These are phyloP conservation scores for Phialophora chinensis DNA, from an alignment of 2,329 filamentous ascomycete species.

Conservation along the genomic window DNA sequence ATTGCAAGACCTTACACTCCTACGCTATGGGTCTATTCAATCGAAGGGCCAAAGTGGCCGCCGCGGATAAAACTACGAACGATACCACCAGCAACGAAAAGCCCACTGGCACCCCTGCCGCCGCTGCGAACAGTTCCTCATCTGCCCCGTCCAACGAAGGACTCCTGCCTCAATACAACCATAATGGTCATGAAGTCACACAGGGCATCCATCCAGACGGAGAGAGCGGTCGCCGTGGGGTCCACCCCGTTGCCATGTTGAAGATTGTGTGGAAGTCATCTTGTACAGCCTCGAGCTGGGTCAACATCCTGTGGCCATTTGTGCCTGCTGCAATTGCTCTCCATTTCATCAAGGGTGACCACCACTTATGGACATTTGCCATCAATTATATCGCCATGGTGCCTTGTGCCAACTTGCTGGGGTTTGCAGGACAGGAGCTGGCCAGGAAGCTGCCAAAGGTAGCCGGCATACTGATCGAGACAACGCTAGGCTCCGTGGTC, in stretches of 20 bases:
- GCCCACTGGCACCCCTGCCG: conserved; percentile 12
- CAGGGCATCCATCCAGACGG: conserved; percentile 57
- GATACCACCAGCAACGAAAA: conserved; percentile 26
- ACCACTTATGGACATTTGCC: conserved; percentile 69
- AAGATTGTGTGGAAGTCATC: conserved; percentile 68
- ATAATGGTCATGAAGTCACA: conserved; percentile 43
- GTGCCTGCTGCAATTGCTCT: conserved; percentile 75
- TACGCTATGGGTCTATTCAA: conserved; percentile 34
- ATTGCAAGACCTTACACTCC: conserved; percentile 15
- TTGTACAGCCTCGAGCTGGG: conserved; percentile 66
- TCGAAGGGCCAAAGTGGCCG: conserved; percentile 19
- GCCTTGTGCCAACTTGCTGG: conserved; percentile 75
- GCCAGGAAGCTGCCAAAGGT: conserved; percentile 78
- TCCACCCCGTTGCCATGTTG: conserved; percentile 69
- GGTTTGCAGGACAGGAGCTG: conserved; percentile 74
- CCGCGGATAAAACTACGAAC: not conserved
- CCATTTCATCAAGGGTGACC: conserved; percentile 61
- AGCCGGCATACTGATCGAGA: conserved; percentile 57
- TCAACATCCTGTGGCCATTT: conserved; percentile 76
- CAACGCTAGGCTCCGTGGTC: conserved; percentile 72
- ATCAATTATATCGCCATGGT: conserved; percentile 79
- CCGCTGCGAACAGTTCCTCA: conserved; percentile 8
- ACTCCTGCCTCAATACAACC: conserved; percentile 33
- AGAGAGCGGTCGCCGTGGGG: conserved; percentile 70
- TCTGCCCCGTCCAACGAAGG: conserved; percentile 17